Evolutionary conservation across 2,329 filamentous ascomycete species (phyloP).

Genomic region (Verticillium isaacii): DNA sequence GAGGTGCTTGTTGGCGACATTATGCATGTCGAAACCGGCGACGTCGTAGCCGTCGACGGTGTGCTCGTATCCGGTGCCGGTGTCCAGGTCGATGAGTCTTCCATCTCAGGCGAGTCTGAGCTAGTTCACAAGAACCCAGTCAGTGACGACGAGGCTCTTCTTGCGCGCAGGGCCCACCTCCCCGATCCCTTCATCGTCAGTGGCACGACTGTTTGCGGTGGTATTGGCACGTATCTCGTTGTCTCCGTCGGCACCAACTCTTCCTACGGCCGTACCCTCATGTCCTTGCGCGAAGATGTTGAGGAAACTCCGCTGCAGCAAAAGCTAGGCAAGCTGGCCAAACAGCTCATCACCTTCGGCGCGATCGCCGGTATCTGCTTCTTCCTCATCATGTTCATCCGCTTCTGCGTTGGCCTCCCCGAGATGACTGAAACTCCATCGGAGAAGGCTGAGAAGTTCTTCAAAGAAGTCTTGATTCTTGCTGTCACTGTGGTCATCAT

Average conservation of each 20-base stretch:
- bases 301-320: conserved; percentile 75
- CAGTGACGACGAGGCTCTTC: conserved; percentile 55
- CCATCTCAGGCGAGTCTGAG: conserved; percentile 72
- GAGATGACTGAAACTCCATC: conserved; percentile 26
- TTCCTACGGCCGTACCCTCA: conserved; percentile 71
- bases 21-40: conserved; percentile 67
- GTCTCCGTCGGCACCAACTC: conserved; percentile 71
- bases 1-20: conserved; percentile 72
- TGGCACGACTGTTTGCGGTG: conserved; percentile 72
- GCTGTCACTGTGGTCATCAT: conserved; percentile 56
- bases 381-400: conserved; percentile 35
- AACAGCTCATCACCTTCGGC: conserved; percentile 57
- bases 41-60: conserved; percentile 68
- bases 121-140: conserved; percentile 62
- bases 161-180: conserved; percentile 49
- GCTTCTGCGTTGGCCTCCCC: conserved; percentile 27
- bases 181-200: conserved; percentile 78
- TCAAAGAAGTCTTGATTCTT: conserved; percentile 53
- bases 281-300: conserved; percentile 71
- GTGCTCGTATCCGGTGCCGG: conserved; percentile 62
- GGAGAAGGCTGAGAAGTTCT: conserved; percentile 49
- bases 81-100: conserved; percentile 63
- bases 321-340: conserved; percentile 72
- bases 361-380: conserved; percentile 34
- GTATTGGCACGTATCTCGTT: conserved; percentile 70